Percentiles rank a stretch among this genome's conserved stretches.
Evolutionary conservation across 1,139 yeast genomes (phyloP).

Genomic region (Suhomyces wounanorum): DNA sequence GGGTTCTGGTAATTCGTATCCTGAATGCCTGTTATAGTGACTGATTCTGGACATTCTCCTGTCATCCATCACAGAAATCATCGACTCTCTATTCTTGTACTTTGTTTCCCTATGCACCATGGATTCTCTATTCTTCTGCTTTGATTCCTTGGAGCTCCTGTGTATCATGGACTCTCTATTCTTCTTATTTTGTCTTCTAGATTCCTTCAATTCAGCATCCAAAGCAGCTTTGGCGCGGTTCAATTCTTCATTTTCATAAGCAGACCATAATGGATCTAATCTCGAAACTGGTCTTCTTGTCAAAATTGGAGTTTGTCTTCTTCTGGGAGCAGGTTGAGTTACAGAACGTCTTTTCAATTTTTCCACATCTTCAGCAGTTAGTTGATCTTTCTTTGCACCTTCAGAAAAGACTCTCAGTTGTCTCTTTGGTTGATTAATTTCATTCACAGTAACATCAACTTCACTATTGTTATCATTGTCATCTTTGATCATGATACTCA

Average conservation of each 20-base stretch:
- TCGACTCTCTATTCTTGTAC: conserved; percentile 16
- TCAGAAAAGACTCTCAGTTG: conserved; percentile 45
- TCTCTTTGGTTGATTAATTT: conserved; percentile 43
- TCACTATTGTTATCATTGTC: conserved; percentile 34
- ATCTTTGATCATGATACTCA: conserved; percentile 40
- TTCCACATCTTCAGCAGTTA: conserved; percentile 46
- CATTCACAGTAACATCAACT: conserved; percentile 28
- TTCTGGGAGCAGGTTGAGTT: conserved; percentile 43
- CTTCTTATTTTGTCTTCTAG: conserved; percentile 18
- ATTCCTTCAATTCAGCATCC: conserved; percentile 39
- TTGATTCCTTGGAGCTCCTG: conserved; percentile 1
- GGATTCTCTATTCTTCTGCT: conserved; percentile 35
- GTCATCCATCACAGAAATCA: conserved; percentile 28
- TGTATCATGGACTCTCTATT: conserved; percentile 27
- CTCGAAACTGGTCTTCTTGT: conserved; percentile 68
- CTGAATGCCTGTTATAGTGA: conserved; percentile 22
- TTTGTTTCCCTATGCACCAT: conserved; percentile 28
- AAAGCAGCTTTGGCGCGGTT: conserved; percentile 48
- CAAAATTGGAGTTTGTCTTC: conserved; percentile 46
- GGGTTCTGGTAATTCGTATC: conserved; percentile 43
- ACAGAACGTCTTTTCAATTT: conserved; percentile 49
- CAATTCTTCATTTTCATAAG: conserved; percentile 50
- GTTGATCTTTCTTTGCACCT: conserved; percentile 32
- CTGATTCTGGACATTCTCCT: conserved; percentile 25
- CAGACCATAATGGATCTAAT: conserved; percentile 63